Evolutionary conservation across 2,329 filamentous ascomycete genomes (phyloP).

Genomic region (Arthrobotrys sinensis): DNA sequence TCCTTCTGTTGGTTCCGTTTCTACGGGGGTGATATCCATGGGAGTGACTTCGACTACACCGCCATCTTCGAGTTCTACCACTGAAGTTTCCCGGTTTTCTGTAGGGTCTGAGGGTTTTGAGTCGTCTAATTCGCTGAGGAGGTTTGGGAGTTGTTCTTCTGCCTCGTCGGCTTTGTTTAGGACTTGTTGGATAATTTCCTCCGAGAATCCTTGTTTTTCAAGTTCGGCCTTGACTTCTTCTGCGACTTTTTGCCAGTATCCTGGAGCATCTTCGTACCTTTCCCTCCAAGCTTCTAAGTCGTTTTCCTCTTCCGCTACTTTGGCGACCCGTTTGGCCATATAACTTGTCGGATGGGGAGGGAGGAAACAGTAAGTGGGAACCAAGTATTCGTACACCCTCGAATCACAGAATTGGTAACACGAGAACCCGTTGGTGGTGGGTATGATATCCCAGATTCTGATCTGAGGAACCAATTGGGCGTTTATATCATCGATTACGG

Average conservation of each 20-base stretch:
- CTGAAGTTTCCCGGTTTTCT: constrained; percentile 54
- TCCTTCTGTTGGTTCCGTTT: constrained; percentile 45
- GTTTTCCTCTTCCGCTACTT: constrained; percentile 80
- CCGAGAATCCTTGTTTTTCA: constrained; percentile 40
- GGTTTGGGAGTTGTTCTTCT: constrained; percentile 75
- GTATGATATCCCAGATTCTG: constrained; percentile 91
- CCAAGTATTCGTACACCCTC: constrained; percentile 95
- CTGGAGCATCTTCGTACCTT: constrained; percentile 81
- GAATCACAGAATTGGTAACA: constrained; percentile 96
- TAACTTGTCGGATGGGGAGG: constrained; percentile 92
- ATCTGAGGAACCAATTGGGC: constrained; percentile 87
- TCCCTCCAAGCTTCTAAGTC: constrained; percentile 78
- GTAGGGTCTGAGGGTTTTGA: constrained; percentile 39
- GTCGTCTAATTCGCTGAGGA: constrained; percentile 75
- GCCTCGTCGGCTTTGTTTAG: constrained; percentile 70
- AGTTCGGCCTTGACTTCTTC: constrained; percentile 77
- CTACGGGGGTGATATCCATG: constrained; percentile 21
- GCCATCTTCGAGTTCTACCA: constrained; percentile 37
- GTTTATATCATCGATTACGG: constrained; percentile 94
- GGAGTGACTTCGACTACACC: constrained; percentile 1
- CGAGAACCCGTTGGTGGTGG: constrained; percentile 91
- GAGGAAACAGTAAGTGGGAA: constrained; percentile 92
- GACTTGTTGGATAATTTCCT: constrained; percentile 74
- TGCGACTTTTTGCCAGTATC: constrained; percentile 87
- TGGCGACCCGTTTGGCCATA: constrained; percentile 85